Percentiles rank a stretch among this genome's conserved stretches.
These are phyloP conservation scores for Pisolithus marmoratus DNA, from an alignment of 768 basidiomycete species.

Conservation along the genomic window DNA sequence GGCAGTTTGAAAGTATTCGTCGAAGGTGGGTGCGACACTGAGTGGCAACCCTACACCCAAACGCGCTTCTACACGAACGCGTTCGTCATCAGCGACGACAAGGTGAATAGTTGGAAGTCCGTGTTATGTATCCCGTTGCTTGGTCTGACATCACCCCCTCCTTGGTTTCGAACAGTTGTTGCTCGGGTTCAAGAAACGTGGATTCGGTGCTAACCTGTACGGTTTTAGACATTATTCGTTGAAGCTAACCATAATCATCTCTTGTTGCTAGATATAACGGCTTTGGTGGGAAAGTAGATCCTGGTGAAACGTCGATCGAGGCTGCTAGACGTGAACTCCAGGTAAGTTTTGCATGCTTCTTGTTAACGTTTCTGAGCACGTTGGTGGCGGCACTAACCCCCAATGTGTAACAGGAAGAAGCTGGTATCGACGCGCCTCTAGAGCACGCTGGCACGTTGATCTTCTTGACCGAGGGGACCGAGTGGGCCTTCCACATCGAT, in stretches of 20 bases:
- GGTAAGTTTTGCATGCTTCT: constrained; percentile 30
- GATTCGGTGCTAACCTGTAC: constrained; percentile 62
- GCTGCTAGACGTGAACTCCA: constrained; percentile 76
- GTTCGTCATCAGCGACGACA: constrained; percentile 51
- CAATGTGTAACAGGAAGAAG: constrained; percentile 60
- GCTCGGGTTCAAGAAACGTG: constrained; percentile 75
- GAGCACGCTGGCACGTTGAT: constrained; percentile 58
- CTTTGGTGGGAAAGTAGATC: constrained; percentile 85
- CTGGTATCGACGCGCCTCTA: constrained; percentile 66
- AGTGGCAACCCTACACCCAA: constrained; percentile 44
- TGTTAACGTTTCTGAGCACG: not conserved
- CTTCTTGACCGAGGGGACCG: constrained; percentile 49
- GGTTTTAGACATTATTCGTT: constrained; percentile 1
- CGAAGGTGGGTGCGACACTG: constrained; percentile 34
- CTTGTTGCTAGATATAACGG: constrained; percentile 66
- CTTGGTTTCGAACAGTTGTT: constrained; percentile 52
- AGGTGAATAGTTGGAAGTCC: constrained; percentile 29
- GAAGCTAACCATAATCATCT: not conserved
- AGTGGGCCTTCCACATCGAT: constrained; percentile 67
- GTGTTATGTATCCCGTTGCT: not conserved
- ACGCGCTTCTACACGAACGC: constrained; percentile 62
- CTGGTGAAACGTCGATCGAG: constrained; percentile 57
- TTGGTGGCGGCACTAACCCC: not conserved
- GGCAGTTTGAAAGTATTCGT: constrained; percentile 25
- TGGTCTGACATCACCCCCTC: constrained; percentile 18